phyloP scores from a whole-genome alignment of 257 asterid species.

The Primulina eburnea region DNA sequence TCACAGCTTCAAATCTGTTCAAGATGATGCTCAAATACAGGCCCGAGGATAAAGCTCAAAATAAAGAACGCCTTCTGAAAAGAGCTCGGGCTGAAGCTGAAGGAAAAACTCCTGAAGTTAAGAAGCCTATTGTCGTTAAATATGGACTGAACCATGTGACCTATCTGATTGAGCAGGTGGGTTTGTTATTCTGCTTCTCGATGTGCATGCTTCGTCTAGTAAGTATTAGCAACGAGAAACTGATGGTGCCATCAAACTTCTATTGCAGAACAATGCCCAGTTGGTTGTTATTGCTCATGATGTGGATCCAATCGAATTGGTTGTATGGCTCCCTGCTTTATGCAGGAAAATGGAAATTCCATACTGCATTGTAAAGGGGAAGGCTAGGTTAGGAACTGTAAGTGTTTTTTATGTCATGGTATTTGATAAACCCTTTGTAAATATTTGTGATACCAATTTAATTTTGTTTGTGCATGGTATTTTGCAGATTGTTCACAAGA shows the following conservation, averaged over 20 bases:
- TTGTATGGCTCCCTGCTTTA: slow-evolving; percentile 50
- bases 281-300: slow-evolving; percentile 54
- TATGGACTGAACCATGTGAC: slow-evolving; percentile 54
- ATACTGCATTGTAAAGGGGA: slow-evolving; percentile 48
- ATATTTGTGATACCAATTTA: background rate
- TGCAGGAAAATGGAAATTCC: slow-evolving; percentile 62
- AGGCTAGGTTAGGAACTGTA: slow-evolving; percentile 50
- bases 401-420: background rate
- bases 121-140: slow-evolving; percentile 50
- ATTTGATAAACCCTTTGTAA: background rate
- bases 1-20: slow-evolving; percentile 39
- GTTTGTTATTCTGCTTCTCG: background rate
- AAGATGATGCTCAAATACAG: slow-evolving; percentile 47
- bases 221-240: background rate
- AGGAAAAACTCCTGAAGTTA: slow-evolving; percentile 37
- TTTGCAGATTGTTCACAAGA: slow-evolving; percentile 48
- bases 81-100: slow-evolving; percentile 54
- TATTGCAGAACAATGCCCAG: slow-evolving; percentile 49
- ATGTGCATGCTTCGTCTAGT: background rate
- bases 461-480: background rate
- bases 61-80: slow-evolving; percentile 40
- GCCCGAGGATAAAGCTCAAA: slow-evolving; percentile 45
- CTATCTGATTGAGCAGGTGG: slow-evolving; percentile 44
- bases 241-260: background rate
- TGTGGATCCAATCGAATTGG: slow-evolving; percentile 56